Base-by-base conservation (phyloP, 148 eudicot genomes). In the Drosera capensis region DNA sequence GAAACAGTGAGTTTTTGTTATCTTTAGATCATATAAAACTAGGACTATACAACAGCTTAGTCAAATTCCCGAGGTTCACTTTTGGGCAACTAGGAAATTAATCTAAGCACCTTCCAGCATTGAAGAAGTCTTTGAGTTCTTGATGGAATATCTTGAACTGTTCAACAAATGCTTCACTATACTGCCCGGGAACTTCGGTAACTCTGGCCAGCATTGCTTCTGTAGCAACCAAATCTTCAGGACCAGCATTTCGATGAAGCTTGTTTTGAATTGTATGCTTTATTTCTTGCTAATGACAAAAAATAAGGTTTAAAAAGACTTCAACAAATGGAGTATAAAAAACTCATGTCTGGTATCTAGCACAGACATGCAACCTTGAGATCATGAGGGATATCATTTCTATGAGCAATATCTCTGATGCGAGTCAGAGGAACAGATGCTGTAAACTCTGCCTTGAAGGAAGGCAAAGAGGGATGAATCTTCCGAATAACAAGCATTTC, bases 221-320 rank as follows among this genome's bases (percentile, higher is more conserved):
- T 7, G 99, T 84, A 50, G 99, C 72, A 65, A 90, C 66, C 70
- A 90, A 68, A 76, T 90, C 99, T 63, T 90, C 99, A 30, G 99
- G 99, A 43, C 99, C 99, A 57, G 99, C 99, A 76, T 70, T 71
- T 48, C 99, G 66, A 46, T 90, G 99, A 59, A 90, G 99, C 78
- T 90, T 90, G 78, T 90, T 90, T 60, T 90, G 99, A 73, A 90
- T 90, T 12, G 97, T 90, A 62, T 90, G 97, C 69, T 90, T 90
- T 63, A 90, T 90, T 75, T 84, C 93, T 90, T 84, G 97, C 97
- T 90, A 85, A 39, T 56, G 51, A 44, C 37, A 3, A 47, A 46
- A 21, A 24, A 21, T 11, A 13, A 20, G 21, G 19, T n/a, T 34
- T 18, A 31, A 48, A 43, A 1, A 8, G 20, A 43, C 6, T 6